Percentiles rank a stretch among this genome's conserved stretches.
phyloP scores from a whole-genome alignment of 2,329 filamentous ascomycete genomes.

The Colletotrichum abscissum region DNA sequence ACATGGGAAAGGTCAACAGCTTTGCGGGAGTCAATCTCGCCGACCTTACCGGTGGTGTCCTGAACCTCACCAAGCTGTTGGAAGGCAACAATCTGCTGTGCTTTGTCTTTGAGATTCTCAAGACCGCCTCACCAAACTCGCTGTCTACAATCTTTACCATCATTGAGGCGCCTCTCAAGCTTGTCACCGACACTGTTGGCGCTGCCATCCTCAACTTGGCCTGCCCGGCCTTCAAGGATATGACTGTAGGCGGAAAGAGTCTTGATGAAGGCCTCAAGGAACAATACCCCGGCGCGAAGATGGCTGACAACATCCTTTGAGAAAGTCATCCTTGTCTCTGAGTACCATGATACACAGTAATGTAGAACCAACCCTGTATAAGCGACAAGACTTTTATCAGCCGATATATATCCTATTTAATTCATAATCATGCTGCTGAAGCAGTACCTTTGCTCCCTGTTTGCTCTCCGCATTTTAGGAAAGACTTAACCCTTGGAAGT shows the following conservation, averaged over 20 bases:
- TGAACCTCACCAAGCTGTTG: slow-evolving; percentile 52
- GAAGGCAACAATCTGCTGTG: slow-evolving; percentile 61
- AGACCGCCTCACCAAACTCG: slow-evolving; percentile 54
- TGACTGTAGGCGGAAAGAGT: slow-evolving; percentile 40
- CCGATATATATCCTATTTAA: too few species aligned
- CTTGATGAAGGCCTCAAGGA: slow-evolving; percentile 23
- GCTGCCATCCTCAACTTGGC: slow-evolving; percentile 41
- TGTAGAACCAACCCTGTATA: too few species aligned
- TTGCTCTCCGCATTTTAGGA: too few species aligned
- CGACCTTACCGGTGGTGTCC: slow-evolving; percentile 56
- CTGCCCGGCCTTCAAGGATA: slow-evolving; percentile 44
- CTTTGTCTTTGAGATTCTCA: slow-evolving; percentile 49
- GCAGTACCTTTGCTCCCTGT: fast-evolving
- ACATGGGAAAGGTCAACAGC: slow-evolving; percentile 60
- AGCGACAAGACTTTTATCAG: too few species aligned
- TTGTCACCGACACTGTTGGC: slow-evolving; percentile 47
- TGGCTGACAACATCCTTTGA: slow-evolving; percentile 16
- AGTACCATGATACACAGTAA: too few species aligned
- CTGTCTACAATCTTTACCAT: slow-evolving; percentile 50
- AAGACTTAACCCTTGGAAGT: too few species aligned
- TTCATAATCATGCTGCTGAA: too few species aligned
- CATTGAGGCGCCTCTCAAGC: slow-evolving; percentile 43
- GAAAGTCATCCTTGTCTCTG: too few species aligned
- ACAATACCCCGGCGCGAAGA: slow-evolving; percentile 14
- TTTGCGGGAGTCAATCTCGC: slow-evolving; percentile 58